Evolutionary conservation across 179 eudicot species (phyloP).

Genomic region (Camellia oleifera): DNA sequence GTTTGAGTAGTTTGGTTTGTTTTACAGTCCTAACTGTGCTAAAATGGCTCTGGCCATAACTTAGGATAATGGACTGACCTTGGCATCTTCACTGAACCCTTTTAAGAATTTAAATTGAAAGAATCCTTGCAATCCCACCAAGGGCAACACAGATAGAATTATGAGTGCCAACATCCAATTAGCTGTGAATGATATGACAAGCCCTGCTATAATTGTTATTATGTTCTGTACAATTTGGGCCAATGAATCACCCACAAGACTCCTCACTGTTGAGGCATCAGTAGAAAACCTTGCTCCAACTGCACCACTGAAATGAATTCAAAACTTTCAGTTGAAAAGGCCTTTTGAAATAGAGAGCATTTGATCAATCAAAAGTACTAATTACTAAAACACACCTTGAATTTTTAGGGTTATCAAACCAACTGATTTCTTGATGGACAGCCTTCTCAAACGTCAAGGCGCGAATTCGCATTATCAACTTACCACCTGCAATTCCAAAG

Average conservation of each 20-base stretch:
- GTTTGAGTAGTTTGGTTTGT: no score
- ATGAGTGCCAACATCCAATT: slow-evolving; percentile 72
- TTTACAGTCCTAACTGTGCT: no score
- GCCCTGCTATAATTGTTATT: slow-evolving; percentile 57
- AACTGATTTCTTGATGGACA: slow-evolving; percentile 75
- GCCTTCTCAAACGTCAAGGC: slow-evolving; percentile 58
- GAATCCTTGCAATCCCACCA: slow-evolving; percentile 61
- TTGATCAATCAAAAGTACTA: not conserved
- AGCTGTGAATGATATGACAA: slow-evolving; percentile 68
- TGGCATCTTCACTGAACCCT: slow-evolving; percentile 76
- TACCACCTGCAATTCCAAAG: slow-evolving; percentile 75
- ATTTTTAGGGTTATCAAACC: slow-evolving; percentile 81
- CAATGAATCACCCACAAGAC: slow-evolving; percentile 77
- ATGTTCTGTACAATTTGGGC: slow-evolving; percentile 58
- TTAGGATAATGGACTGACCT: slow-evolving; percentile 33
- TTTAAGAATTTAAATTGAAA: slow-evolving; percentile 50
- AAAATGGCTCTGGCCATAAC: not conserved
- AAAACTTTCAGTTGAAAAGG: not conserved
- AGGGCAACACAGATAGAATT: slow-evolving; percentile 51
- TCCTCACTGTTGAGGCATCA: slow-evolving; percentile 65
- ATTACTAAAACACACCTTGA: slow-evolving; percentile 45
- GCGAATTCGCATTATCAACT: slow-evolving; percentile 56
- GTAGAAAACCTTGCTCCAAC: slow-evolving; percentile 80
- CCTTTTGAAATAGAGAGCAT: not conserved
- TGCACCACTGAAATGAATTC: slow-evolving; percentile 56